Conservation (phyloP, 2,329 filamentous ascomycete genomes). For the Xylaria sp. region DNA sequence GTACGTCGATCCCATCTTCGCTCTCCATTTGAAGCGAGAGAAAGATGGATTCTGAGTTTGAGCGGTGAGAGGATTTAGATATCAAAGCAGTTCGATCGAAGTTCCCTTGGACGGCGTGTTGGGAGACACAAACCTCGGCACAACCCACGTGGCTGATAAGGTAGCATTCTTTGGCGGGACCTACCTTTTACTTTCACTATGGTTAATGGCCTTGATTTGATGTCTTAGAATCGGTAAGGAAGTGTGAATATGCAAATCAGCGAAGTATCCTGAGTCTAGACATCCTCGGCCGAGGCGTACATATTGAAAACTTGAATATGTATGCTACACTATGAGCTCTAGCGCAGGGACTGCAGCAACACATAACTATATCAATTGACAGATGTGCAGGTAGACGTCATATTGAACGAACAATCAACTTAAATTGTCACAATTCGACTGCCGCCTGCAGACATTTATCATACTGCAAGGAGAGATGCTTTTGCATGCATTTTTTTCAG, state of each 20-base stretch:
- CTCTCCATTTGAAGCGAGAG: background rate
- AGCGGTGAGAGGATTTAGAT: conserved; percentile 5
- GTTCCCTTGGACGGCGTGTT: background rate
- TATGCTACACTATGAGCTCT: background rate
- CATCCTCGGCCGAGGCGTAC: background rate
- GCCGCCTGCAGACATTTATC: background rate
- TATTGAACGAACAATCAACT: background rate
- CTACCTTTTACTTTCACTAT: background rate
- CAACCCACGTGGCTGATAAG: background rate
- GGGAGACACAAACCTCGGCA: background rate
- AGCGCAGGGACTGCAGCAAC: background rate
- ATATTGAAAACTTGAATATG: conserved; percentile 3
- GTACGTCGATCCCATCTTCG: conserved; percentile 44
- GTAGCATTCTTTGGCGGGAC: background rate
- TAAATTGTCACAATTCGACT: background rate
- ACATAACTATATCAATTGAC: background rate
- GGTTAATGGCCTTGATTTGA: background rate
- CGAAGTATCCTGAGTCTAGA: background rate
- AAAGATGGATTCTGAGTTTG: background rate
- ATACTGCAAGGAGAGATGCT: background rate
- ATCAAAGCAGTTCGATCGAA: background rate
- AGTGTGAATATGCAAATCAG: background rate
- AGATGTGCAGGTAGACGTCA: background rate
- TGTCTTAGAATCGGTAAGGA: background rate
- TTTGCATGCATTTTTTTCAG: background rate